Percentiles rank a stretch among this genome's conserved stretches.
Conservation (phyloP, 495 filamentous ascomycete species). For the Penicillium paxilli region DNA sequence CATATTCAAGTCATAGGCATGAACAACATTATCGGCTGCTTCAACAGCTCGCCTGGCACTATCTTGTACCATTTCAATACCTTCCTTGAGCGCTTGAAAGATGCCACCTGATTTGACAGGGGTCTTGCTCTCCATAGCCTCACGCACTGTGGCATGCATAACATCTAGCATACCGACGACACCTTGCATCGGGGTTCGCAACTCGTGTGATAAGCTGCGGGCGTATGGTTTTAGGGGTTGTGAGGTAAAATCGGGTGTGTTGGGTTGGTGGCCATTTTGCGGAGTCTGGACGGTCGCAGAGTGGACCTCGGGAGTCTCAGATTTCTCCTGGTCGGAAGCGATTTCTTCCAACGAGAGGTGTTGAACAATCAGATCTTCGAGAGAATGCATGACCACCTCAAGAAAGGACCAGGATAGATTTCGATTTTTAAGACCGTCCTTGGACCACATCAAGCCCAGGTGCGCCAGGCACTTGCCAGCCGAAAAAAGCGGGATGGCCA, state of each 20-base stretch:
- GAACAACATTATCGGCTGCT: conserved; percentile 81
- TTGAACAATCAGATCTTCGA: conserved; percentile 69
- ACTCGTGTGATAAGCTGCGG: conserved; percentile 74
- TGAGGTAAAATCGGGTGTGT: conserved; percentile 38
- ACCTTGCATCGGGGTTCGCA: conserved; percentile 83
- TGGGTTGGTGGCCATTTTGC: conserved; percentile 19
- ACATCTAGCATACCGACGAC: conserved; percentile 85
- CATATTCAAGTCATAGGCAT: conserved; percentile 88
- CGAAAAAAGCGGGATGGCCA: conserved; percentile 71
- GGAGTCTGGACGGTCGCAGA: conserved; percentile 38
- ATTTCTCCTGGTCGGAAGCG: conserved; percentile 5
- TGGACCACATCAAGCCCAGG: conserved; percentile 75
- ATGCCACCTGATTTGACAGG: conserved; percentile 52
- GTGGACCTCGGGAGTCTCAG: conserved; percentile 6
- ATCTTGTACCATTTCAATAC: conserved; percentile 80
- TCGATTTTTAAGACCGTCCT: conserved; percentile 57
- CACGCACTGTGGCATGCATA: conserved; percentile 77
- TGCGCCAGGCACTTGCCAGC: conserved; percentile 71
- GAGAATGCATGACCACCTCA: conserved; percentile 72
- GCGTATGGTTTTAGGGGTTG: conserved; percentile 79
- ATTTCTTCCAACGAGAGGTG: conserved; percentile 40
- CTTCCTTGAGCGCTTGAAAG: conserved; percentile 65
- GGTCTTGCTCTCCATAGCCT: conserved; percentile 60
- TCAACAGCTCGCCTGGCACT: conserved; percentile 77
- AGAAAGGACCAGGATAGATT: conserved; percentile 67